These are phyloP conservation scores for Chenopodium suecicum DNA, from an alignment of 148 eudicot species.

Conservation along the genomic window DNA sequence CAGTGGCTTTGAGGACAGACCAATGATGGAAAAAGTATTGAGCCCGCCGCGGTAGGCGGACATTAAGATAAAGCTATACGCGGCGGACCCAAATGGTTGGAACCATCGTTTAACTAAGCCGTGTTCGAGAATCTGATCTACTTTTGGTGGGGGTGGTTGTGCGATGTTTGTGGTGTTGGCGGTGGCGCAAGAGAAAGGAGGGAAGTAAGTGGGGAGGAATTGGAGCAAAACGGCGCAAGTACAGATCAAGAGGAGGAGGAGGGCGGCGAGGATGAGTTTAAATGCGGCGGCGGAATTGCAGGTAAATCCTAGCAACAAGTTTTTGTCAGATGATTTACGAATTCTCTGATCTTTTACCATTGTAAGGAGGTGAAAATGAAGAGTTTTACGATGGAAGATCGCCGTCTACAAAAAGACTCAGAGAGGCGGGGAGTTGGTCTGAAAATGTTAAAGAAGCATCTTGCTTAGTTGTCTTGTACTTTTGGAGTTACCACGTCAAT, in stretches of 20 bases:
- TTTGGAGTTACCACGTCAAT: too few relatives aligned
- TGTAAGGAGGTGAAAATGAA: not conserved
- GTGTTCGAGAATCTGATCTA: slow-evolving; percentile 8
- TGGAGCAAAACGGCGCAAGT: slow-evolving; percentile 38
- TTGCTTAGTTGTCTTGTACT: too few relatives aligned
- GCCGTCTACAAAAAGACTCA: not conserved
- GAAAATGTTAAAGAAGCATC: too few relatives aligned
- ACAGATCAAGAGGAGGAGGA: slow-evolving; percentile 56
- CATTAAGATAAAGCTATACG: slow-evolving; percentile 68
- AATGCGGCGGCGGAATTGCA: slow-evolving; percentile 59
- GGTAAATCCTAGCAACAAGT: slow-evolving; percentile 38
- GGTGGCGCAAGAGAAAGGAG: slow-evolving; percentile 32
- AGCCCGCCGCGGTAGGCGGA: slow-evolving; percentile 79
- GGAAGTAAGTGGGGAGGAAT: slow-evolving; percentile 51
- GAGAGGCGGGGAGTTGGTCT: too few relatives aligned
- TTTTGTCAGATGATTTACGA: slow-evolving; percentile 6
- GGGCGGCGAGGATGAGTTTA: slow-evolving; percentile 49
- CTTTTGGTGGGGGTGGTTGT: not conserved
- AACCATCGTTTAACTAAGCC: slow-evolving; percentile 50
- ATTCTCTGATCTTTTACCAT: not conserved
- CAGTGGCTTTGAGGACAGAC: slow-evolving; percentile 62
- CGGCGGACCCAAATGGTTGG: slow-evolving; percentile 52
- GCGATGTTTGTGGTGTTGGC: slow-evolving; percentile 12
- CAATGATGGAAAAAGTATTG: slow-evolving; percentile 54
- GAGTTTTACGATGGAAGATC: not conserved